A percentile compares a stretch with the other conserved stretches of the same genome.
These are phyloP conservation scores for Cryptosporidium bovis DNA, from an alignment of 169 alveolate genomes.

Conservation along the genomic window DNA sequence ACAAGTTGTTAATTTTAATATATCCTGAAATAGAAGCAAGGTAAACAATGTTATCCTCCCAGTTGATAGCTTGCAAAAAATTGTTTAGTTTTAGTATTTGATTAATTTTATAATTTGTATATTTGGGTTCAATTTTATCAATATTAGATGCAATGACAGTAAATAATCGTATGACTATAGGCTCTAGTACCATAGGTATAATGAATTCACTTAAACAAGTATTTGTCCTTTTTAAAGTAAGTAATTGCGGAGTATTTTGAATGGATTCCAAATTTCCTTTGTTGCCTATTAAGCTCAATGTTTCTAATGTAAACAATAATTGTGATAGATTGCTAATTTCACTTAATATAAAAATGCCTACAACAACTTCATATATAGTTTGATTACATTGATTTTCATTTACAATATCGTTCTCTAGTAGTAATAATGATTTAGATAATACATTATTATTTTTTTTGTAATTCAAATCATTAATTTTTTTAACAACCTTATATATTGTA, in stretches of 20 bases:
- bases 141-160: conserved; percentile 36
- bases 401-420: conserved; percentile 2
- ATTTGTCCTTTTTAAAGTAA: conserved; percentile 24
- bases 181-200: conserved; percentile 54
- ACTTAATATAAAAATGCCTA: conserved; percentile 34
- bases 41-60: conserved; percentile 27
- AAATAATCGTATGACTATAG: conserved; percentile 36
- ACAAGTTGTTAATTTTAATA: conserved; percentile 12
- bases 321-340: conserved; percentile 22
- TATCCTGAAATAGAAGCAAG: conserved; percentile 14
- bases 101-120: conserved; percentile 11
- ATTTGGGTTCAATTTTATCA: conserved; percentile 26
- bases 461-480: neutral
- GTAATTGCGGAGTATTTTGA: neutral
- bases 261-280: neutral
- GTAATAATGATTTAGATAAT: neutral
- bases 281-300: conserved; percentile 9
- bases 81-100: neutral
- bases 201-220: conserved; percentile 54
- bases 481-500: neutral
- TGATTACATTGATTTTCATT: conserved; percentile 51
- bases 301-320: conserved; percentile 25
- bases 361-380: conserved; percentile 12
- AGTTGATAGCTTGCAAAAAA: conserved; percentile 14
- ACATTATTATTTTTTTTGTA: neutral